Percentiles rank a stretch among this genome's conserved stretches.
Conservation (phyloP, 1,284 basidiomycete genomes). For the Phellinidium pouzarii region DNA sequence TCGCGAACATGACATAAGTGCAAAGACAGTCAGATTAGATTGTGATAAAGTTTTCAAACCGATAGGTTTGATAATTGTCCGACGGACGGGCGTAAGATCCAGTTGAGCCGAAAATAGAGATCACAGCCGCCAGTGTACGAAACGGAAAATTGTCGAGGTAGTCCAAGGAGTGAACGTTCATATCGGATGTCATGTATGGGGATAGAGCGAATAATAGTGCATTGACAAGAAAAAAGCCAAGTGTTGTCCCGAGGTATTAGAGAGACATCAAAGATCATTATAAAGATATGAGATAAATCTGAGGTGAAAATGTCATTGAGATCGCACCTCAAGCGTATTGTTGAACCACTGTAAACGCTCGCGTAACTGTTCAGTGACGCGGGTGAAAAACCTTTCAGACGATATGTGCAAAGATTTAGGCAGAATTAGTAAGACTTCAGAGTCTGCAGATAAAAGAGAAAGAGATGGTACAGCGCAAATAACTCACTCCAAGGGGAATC, state of each 20-base stretch:
- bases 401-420: not conserved
- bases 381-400: constrained; percentile 56
- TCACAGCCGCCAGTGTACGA: no score
- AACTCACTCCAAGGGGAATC: constrained; percentile 76
- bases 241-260: not conserved
- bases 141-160: no score
- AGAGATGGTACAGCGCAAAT: not conserved
- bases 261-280: not conserved
- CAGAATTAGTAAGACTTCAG: no score
- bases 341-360: constrained; percentile 72
- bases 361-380: constrained; percentile 65
- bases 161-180: not conserved
- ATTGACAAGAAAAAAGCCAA: not conserved
- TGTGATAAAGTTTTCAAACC: no score
- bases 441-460: not conserved
- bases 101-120: no score
- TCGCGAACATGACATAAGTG: not conserved
- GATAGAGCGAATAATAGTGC: not conserved
- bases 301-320: not conserved
- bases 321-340: constrained; percentile 64
- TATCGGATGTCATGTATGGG: not conserved
- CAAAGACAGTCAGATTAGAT: not conserved
- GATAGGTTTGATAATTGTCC: no score
- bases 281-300: not conserved
- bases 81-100: no score